Base-by-base conservation (phyloP, 2,329 filamentous ascomycete genomes). In the Falciphora oryzae region DNA sequence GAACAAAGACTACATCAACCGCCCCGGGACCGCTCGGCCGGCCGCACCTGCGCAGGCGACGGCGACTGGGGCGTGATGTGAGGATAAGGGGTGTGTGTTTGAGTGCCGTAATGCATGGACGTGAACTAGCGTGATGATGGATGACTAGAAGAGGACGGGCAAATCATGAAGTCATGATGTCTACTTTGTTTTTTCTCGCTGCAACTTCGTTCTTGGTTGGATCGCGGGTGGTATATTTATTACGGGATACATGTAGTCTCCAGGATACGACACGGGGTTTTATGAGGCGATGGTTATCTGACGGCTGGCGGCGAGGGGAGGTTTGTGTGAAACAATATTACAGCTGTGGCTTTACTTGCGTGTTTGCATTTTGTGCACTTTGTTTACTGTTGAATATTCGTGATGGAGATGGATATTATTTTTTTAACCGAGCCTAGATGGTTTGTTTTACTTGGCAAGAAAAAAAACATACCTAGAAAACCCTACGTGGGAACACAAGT, bases 1-100 rank as follows among this genome's bases (percentile, higher is more conserved):
- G 77, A 95, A 95, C 78, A 83, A 82, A 69, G 90, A 95, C 77
- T 95, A 89, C 73, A 91, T 90, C 70, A 73, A 73, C 66, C 75
- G 80, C 69, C 72, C 69, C 63, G 74, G 73, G 4, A 18, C 32
- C 18, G 35, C 28, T n/a, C 25, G 25, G 29, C 38, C 59, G 44
- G 59, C 76, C 74, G 69, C 70, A 70, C 66, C 69, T 69, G 65
- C 65, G 66, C 53, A 65, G 66, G 35, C 64, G 57, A 27, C 57
- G 28, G 38, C 27, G 35, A 14, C 35, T 28, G 27, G 60, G 65
- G 38, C 50, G 27, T 57, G 32, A 57, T 57, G 25, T 44, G 38
- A 44, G 25, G 57, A 58, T 14, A 32, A 3, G 28, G 27, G 44
- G 16, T 27, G 10, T 50, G 16, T 61, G 25, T 28, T 29, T 29